Conservation (phyloP, 78 protist genomes). For the Diacronema lutheri region DNA sequence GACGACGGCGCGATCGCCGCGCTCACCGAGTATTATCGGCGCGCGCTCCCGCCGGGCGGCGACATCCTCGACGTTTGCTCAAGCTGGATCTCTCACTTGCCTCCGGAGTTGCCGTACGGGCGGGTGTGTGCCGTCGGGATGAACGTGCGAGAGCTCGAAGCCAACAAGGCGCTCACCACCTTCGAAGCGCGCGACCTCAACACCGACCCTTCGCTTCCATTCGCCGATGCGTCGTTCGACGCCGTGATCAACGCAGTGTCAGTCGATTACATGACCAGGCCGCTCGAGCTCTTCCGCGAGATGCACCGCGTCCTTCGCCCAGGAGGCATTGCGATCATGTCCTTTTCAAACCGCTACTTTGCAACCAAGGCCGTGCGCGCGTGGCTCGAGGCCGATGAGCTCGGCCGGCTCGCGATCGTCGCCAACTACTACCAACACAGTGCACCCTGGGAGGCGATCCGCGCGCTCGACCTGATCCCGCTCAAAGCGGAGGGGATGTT, state of each 20-base stretch:
- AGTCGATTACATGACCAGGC: not conserved
- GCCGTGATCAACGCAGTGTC: not conserved
- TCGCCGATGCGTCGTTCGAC: not conserved
- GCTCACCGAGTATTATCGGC: not conserved
- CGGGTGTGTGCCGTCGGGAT: not conserved
- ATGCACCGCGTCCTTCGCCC: not conserved
- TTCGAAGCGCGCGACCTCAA: not conserved
- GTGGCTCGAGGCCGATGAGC: not conserved
- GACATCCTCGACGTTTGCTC: not conserved
- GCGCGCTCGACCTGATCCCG: too few relatives aligned
- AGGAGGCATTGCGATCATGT: not conserved
- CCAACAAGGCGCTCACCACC: not conserved
- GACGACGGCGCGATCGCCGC: conserved; percentile 12
- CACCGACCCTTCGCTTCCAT: not conserved
- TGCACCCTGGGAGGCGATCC: too few relatives aligned
- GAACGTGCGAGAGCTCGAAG: not conserved
- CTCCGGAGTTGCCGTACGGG: not conserved
- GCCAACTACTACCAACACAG: not conserved
- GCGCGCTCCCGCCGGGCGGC: not conserved
- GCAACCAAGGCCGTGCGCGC: not conserved
- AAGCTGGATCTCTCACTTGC: not conserved
- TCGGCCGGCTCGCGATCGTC: not conserved
- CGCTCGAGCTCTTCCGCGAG: not conserved
- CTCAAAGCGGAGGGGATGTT: too few relatives aligned
- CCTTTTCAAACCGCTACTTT: not conserved